phyloP scores from a whole-genome alignment of 2,329 filamentous ascomycete species.

The Fusarium nygamai region DNA sequence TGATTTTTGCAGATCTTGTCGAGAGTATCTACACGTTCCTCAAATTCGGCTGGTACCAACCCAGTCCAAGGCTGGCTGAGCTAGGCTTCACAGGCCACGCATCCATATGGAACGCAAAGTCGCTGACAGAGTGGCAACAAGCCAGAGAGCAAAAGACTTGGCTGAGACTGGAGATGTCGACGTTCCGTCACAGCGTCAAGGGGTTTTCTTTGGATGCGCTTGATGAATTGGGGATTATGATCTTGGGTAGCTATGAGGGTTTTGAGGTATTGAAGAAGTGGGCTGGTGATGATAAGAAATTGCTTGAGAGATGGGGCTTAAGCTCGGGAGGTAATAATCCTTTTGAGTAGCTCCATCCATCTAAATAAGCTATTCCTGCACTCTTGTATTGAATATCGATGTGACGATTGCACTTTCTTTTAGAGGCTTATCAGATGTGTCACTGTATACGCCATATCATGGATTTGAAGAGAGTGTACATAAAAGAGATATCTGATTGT shows the following conservation, averaged over 20 bases:
- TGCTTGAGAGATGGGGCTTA: neutral
- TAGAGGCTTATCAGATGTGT: too few relatives aligned
- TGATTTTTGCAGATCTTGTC: neutral
- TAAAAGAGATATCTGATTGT: fast-evolving
- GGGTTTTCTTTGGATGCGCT: fast-evolving
- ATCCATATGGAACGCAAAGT: neutral
- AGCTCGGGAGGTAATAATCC: neutral
- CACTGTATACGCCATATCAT: too few relatives aligned
- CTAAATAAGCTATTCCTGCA: too few relatives aligned
- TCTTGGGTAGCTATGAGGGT: neutral
- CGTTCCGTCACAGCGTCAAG: fast-evolving
- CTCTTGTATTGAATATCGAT: neutral
- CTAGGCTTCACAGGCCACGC: neutral
- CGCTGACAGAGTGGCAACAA: fast-evolving
- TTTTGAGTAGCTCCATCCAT: fast-evolving
- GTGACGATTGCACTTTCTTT: too few relatives aligned
- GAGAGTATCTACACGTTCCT: neutral
- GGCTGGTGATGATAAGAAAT: fast-evolving
- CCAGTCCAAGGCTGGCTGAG: neutral
- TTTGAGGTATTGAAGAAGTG: neutral
- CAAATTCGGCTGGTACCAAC: neutral
- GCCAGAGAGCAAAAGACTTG: fast-evolving
- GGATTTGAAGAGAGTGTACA: neutral
- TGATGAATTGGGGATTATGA: neutral
- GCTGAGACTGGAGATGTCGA: fast-evolving